Base-by-base conservation (phyloP, 495 filamentous ascomycete species). In the Xylaria palmicola region DNA sequence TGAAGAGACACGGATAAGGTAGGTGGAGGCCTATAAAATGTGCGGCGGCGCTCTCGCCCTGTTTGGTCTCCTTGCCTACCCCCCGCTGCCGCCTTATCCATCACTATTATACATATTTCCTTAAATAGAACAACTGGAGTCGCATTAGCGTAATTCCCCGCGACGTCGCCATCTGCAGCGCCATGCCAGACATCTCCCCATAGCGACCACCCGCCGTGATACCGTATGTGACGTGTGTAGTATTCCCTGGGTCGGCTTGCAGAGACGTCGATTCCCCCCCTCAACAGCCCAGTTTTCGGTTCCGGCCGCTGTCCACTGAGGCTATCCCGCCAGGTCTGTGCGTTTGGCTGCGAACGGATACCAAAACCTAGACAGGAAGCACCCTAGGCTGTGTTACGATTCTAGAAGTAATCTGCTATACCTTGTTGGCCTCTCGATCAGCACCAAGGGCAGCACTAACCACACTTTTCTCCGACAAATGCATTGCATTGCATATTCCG, bases 51-150 rank as follows among this genome's bases (percentile, higher is more conserved):
- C 37, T 53, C 32, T 53, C 32, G 50, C 30, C 50, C 34, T 53
- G 29, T 30, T 39, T 37, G 50, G 50, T 13, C 36, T 54, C 4
- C 51, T 54, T 54, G 51, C 56, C 56, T 48, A 44, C 32, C 30
- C 32, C 30, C 55, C 44, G 44, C 24, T 48, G 30, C 43, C 34
- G 30, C 43, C 19, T 49, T 49, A 57, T 49, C 24, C 43, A 48
- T 37, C 29, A 13, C 30, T 24, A 40, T 49, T 58, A 39, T 49
- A 58, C 37, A 48, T 49, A 58, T 48, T 36, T 40, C 56, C 43
- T 37, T 40, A 58, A 59, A 50, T 59, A 59, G 56, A 50, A 59
- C 32, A 24, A 43, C 40, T 40, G 27, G 20, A 59, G 56, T 50
- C 41, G 56, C 56, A 59, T 59, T 51, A 24, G 24, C 56, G 10